Evolutionary conservation across 257 asterid species (phyloP).

Genomic region (Paulownia fortunei): DNA sequence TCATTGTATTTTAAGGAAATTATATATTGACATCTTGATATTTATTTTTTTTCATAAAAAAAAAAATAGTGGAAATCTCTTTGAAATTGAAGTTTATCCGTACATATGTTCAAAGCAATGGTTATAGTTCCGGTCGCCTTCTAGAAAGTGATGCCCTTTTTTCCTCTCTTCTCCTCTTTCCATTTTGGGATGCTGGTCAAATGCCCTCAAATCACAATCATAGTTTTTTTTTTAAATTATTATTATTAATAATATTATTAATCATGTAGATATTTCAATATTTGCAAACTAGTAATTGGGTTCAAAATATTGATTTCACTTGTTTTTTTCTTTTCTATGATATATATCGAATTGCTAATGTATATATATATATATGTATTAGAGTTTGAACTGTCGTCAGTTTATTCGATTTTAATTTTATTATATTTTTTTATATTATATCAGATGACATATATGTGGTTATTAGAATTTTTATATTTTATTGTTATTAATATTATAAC

Average conservation of each 20-base stretch:
- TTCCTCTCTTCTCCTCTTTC: not conserved
- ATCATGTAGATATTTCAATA: not conserved
- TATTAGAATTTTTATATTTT: too few relatives aligned
- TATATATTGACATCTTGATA: too few relatives aligned
- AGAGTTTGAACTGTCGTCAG: too few relatives aligned
- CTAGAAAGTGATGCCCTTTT: constrained; percentile 5
- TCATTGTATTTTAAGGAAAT: too few relatives aligned
- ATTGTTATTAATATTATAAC: too few relatives aligned
- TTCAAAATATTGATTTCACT: not conserved
- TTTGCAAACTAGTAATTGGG: not conserved
- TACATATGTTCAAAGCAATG: constrained; percentile 10
- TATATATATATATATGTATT: too few relatives aligned
- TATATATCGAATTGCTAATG: too few relatives aligned
- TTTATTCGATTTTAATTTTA: too few relatives aligned
- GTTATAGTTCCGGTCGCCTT: not conserved
- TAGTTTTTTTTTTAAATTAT: not conserved
- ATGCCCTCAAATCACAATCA: constrained; percentile 20
- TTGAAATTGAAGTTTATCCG: not conserved
- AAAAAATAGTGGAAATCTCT: not conserved
- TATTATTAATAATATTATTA: not conserved
- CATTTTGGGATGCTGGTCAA: constrained; percentile 27
- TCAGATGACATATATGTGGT: too few relatives aligned
- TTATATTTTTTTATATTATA: too few relatives aligned
- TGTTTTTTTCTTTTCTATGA: not conserved
- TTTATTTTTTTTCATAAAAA: too few relatives aligned